phyloP scores from a whole-genome alignment of 2,329 filamentous ascomycete genomes.

The Geosmithia flava region DNA sequence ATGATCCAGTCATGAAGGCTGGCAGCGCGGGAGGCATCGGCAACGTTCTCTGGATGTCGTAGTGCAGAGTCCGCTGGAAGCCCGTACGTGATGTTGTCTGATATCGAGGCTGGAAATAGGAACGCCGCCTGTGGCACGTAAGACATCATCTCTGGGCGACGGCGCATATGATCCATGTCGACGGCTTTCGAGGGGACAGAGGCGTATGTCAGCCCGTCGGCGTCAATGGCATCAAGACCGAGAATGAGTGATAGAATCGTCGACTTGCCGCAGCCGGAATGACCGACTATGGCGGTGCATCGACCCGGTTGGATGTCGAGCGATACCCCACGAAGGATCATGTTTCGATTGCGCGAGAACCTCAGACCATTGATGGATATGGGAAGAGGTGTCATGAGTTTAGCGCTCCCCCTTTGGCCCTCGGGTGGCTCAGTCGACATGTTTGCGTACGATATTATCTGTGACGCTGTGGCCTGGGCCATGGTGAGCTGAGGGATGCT shows the following conservation, averaged over 20 bases:
- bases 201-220: constrained; percentile 38
- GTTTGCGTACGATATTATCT: constrained; percentile 57
- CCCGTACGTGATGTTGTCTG: constrained; percentile 76
- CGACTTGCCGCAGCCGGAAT: constrained; percentile 84
- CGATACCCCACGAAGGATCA: constrained; percentile 52
- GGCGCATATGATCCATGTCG: constrained; percentile 46
- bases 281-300: constrained; percentile 68
- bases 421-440: constrained; percentile 43
- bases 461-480: constrained; percentile 58
- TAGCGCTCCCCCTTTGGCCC: constrained; percentile 36
- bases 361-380: constrained; percentile 40
- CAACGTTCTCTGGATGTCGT: constrained; percentile 29
- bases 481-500: constrained; percentile 73
- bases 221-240: constrained; percentile 46
- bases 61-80: constrained; percentile 41
- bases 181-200: constrained; percentile 43
- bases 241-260: constrained; percentile 68
- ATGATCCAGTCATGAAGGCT: constrained; percentile 67
- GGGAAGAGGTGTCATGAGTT: constrained; percentile 18
- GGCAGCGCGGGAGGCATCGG: constrained; percentile 39
- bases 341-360: constrained; percentile 45
- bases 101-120: constrained; percentile 66
- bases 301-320: constrained; percentile 50
- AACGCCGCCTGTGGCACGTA: constrained; percentile 61
- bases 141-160: constrained; percentile 34